phyloP scores from a whole-genome alignment of 345 rosid genomes.

The Camelina neglecta region DNA sequence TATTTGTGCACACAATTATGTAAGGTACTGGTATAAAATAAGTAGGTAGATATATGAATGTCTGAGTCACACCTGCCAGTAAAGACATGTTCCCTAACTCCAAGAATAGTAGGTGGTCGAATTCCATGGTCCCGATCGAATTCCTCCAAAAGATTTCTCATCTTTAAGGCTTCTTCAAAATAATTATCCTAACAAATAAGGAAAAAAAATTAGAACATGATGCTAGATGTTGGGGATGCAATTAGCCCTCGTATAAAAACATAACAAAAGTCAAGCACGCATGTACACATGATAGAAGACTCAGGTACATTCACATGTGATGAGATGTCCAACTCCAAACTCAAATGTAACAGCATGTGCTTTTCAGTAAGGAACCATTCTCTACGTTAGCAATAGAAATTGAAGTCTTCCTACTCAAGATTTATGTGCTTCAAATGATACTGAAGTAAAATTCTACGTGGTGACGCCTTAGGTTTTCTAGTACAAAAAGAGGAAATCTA shows the following conservation, averaged over 20 bases:
- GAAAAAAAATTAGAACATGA: slow-evolving; percentile 2
- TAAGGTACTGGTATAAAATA: slow-evolving; percentile 2
- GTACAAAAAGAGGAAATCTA: not conserved
- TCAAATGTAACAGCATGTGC: slow-evolving; percentile 23
- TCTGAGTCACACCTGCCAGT: slow-evolving; percentile 77
- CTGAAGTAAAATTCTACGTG: not conserved
- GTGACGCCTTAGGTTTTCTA: slow-evolving; percentile 9
- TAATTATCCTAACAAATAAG: slow-evolving; percentile 75
- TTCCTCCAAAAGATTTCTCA: slow-evolving; percentile 98
- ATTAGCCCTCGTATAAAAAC: slow-evolving; percentile 20
- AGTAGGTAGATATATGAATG: slow-evolving; percentile 21
- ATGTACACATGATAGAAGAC: slow-evolving; percentile 30
- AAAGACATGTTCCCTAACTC: slow-evolving; percentile 96
- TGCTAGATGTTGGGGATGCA: slow-evolving; percentile 23
- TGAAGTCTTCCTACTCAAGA: slow-evolving; percentile 2
- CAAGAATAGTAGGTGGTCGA: slow-evolving; percentile 94
- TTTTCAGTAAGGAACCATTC: slow-evolving; percentile 12
- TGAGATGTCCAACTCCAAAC: slow-evolving; percentile 19
- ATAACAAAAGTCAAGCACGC: slow-evolving; percentile 19
- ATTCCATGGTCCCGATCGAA: slow-evolving; percentile 83
- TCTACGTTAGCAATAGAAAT: slow-evolving; percentile 18
- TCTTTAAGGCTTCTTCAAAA: slow-evolving; percentile 97
- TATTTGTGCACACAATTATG: slow-evolving; percentile 28
- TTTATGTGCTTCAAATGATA: not conserved
- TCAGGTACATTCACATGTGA: slow-evolving; percentile 31